These are phyloP conservation scores for Aspergillus panamensis DNA, from an alignment of 495 filamentous ascomycete species.

Conservation along the genomic window DNA sequence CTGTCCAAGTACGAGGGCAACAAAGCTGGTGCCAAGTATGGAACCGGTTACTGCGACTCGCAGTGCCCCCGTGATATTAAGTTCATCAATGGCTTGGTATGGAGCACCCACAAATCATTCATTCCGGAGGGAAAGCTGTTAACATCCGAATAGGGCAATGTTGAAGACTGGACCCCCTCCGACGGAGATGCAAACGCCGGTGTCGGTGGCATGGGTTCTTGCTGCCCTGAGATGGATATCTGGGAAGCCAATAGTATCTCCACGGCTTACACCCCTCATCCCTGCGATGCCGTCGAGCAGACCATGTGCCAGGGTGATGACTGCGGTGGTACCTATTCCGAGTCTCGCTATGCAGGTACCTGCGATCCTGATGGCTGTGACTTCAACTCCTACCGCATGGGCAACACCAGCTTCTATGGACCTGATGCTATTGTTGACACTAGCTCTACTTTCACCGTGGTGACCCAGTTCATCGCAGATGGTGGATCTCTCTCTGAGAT, in stretches of 20 bases:
- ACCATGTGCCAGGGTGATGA: constrained; percentile 54
- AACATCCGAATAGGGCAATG: constrained; percentile 40
- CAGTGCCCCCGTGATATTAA: constrained; percentile 61
- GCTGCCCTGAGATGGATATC: constrained; percentile 71
- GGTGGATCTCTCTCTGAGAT: constrained; percentile 54
- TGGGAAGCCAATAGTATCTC: constrained; percentile 63
- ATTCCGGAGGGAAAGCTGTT: background rate
- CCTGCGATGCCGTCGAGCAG: constrained; percentile 52
- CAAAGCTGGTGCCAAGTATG: constrained; percentile 62
- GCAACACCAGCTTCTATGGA: constrained; percentile 60
- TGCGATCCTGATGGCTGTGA: constrained; percentile 76
- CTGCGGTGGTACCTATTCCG: constrained; percentile 49
- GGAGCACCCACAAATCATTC: background rate
- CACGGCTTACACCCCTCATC: constrained; percentile 57
- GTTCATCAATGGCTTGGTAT: constrained; percentile 58
- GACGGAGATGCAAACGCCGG: constrained; percentile 56
- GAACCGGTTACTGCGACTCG: constrained; percentile 70
- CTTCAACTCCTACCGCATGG: constrained; percentile 69
- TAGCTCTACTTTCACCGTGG: constrained; percentile 56
- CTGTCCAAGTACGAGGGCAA: constrained; percentile 48
- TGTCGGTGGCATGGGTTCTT: constrained; percentile 54
- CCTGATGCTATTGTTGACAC: constrained; percentile 58
- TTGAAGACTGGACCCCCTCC: constrained; percentile 55
- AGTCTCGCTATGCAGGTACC: constrained; percentile 42
- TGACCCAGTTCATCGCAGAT: constrained; percentile 63